phyloP scores from a whole-genome alignment of 805 yeast genomes.

The Cyberlindnera amylophila region DNA sequence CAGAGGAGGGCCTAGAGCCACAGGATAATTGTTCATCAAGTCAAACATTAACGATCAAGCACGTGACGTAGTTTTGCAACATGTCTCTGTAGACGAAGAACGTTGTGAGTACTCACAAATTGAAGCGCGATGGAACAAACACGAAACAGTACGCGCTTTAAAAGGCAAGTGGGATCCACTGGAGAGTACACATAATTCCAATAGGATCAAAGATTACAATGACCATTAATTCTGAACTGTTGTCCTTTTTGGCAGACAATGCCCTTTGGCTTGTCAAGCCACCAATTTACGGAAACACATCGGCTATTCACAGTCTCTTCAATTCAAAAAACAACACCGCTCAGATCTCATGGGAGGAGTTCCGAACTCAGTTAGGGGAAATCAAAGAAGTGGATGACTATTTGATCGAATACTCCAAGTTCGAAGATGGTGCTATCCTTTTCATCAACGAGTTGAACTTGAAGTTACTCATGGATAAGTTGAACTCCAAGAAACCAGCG shows the following conservation, averaged over 20 bases:
- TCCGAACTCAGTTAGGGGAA: slow-evolving; percentile 6
- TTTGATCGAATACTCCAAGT: slow-evolving; percentile 8
- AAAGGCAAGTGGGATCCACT: background rate
- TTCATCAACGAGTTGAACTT: slow-evolving; percentile 22
- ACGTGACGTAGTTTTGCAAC: too few species aligned
- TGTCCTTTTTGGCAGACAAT: slow-evolving; percentile 13
- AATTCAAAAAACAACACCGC: slow-evolving; percentile 2
- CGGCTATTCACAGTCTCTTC: slow-evolving; percentile 15
- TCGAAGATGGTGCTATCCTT: slow-evolving; percentile 4
- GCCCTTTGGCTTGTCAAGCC: slow-evolving; percentile 10
- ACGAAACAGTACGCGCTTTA: background rate
- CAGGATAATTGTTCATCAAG: too few species aligned
- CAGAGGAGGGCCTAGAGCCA: too few species aligned
- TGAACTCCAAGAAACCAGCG: background rate
- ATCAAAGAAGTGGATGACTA: slow-evolving; percentile 12
- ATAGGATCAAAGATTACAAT: background rate
- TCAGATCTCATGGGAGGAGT: slow-evolving; percentile 6
- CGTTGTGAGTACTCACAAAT: too few species aligned
- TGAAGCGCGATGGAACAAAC: background rate
- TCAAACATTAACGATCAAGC: too few species aligned
- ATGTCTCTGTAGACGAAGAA: too few species aligned
- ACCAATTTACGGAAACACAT: slow-evolving; percentile 17
- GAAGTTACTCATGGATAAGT: slow-evolving; percentile 3
- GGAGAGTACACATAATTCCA: background rate
- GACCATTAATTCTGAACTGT: slow-evolving; percentile 1